These are phyloP conservation scores for Pelargonium fulgidum DNA, from an alignment of 441 rosid genomes.

Conservation along the genomic window DNA sequence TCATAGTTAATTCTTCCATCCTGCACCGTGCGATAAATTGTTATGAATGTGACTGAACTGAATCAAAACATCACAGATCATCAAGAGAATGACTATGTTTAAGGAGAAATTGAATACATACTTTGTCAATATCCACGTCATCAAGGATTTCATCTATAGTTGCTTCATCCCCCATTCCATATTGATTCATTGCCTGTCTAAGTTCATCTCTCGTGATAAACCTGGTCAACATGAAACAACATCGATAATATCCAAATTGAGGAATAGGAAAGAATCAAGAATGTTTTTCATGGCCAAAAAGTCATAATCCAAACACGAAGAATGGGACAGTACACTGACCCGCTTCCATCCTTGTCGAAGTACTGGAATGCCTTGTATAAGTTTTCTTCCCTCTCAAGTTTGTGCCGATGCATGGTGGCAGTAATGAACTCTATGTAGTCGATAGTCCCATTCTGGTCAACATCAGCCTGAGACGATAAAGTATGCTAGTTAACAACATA, in stretches of 20 bases:
- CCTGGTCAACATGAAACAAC: slow-evolving; percentile 23
- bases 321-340: slow-evolving; percentile 35
- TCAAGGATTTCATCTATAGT: slow-evolving; percentile 64
- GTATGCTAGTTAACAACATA: slow-evolving; percentile 1
- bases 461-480: slow-evolving; percentile 54
- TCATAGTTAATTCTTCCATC: slow-evolving; percentile 71
- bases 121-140: slow-evolving; percentile 57
- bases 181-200: slow-evolving; percentile 57
- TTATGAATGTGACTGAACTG: no score
- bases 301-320: no score
- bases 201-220: slow-evolving; percentile 83
- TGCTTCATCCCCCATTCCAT: slow-evolving; percentile 78
- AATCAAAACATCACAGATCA: no score
- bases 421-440: slow-evolving; percentile 74
- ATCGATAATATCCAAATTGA: neutral
- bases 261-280: no score
- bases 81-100: neutral
- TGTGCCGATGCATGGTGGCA: slow-evolving; percentile 78
- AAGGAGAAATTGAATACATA: slow-evolving; percentile 11
- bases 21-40: slow-evolving; percentile 25
- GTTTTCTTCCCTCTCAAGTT: slow-evolving; percentile 67
- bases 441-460: slow-evolving; percentile 61
- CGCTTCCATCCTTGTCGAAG: slow-evolving; percentile 71
- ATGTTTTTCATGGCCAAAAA: no score
- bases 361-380: slow-evolving; percentile 53